Conservation (phyloP, 176 grass and related monocot species). For the Triticum timopheevii region DNA sequence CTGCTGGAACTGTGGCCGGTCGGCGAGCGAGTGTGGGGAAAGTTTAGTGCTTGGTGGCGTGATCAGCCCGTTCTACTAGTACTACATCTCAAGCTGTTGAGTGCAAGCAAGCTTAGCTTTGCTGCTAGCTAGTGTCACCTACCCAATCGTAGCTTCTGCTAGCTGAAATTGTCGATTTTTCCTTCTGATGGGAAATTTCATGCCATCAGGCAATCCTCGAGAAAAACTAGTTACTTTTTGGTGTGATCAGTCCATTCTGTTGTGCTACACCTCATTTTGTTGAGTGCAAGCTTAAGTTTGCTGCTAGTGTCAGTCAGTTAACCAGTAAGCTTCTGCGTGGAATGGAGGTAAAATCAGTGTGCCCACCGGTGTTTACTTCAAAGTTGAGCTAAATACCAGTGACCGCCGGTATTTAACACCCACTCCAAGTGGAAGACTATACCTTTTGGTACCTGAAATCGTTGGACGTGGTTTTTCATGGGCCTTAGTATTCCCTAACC, state of each 20-base stretch:
- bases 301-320: neutral
- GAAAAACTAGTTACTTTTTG: neutral
- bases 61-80: neutral
- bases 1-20: neutral
- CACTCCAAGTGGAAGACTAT: neutral
- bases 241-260: neutral
- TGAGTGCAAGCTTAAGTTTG: neutral
- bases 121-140: neutral
- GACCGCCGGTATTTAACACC: no score
- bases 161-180: neutral
- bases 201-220: neutral
- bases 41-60: neutral
- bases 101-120: neutral
- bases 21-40: neutral
- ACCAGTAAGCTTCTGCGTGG: no score
- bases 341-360: no score
- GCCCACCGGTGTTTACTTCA: no score
- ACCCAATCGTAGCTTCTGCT: neutral
- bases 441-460: neutral
- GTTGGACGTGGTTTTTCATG: neutral
- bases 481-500: no score
- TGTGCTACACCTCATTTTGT: neutral
- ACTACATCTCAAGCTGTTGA: neutral
- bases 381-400: no score
- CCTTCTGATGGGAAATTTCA: no score